Evolutionary conservation across 192 early-diverging fungal genomes (phyloP), one percentile per base, ranked within the genome.

Genomic region (Podochytrium sp.): DNA sequence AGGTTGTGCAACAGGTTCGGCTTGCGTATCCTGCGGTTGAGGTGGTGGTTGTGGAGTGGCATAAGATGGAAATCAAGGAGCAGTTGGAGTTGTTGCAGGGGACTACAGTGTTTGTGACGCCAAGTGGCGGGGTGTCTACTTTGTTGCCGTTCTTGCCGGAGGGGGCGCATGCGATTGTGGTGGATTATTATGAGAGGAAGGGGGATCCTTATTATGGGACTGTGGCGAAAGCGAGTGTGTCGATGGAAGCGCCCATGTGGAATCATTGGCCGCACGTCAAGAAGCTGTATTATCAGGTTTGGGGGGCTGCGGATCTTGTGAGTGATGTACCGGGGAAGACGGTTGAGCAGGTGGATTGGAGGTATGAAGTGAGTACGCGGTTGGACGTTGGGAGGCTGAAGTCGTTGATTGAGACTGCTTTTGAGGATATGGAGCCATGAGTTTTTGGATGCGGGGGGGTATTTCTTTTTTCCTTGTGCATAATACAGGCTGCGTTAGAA

Each of bases 161-260:
- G 27, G 68, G 75, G 3, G 69, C 63, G 16, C 74, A 80, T 41
- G 78, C 75, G 42, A 80, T 80, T 49, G 66, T 80, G 29, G 30
- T 80, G 20, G 78, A 80, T 57, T 80, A 80, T 39, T 65, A 41
- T 49, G 78, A 75, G 23, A 58, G 58, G 16, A 62, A 72, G 5
- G 78, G 76, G n/a, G 61, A 73, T 3, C n/a, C 33, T 1, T 65
- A 60, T 25, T 52, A 69, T 29, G 66, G 66, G 3, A 73, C 75
- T 12, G 27, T 38, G 30, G 33, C 57, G 23, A 70, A 70, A 0
- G 38, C 70, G 41, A 63, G 42, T 18, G 69, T 76, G 3, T 71
- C 59, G 7, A 80, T 80, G 78, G 78, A 80, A 53, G 69, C 75
- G 59, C 74, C 78, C 14, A 65, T 80, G 60, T 80, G 78, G 78